phyloP scores from a whole-genome alignment of 1,284 basidiomycete genomes.

The Boletellus deceptivus region DNA sequence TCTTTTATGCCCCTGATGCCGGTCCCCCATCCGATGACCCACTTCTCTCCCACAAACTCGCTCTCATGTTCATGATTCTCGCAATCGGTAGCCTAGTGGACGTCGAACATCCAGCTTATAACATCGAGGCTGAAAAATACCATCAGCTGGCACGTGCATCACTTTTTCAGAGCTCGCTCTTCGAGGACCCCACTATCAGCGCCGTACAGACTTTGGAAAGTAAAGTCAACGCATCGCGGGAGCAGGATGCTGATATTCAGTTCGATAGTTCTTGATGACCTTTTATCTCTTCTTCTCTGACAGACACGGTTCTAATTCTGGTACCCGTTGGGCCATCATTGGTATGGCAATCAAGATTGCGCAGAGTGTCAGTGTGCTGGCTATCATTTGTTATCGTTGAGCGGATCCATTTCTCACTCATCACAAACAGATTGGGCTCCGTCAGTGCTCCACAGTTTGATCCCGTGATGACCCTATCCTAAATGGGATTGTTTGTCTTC shows the following conservation, averaged over 20 bases:
- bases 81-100: slow-evolving; percentile 75
- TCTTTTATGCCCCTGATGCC: slow-evolving; percentile 56
- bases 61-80: slow-evolving; percentile 72
- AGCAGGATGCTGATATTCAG: slow-evolving; percentile 11
- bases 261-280: slow-evolving; percentile 66
- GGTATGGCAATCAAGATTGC: slow-evolving; percentile 75
- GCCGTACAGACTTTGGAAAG: slow-evolving; percentile 70
- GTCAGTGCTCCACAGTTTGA: slow-evolving; percentile 43
- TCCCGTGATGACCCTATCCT: background rate
- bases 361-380: slow-evolving; percentile 60
- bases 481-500: slow-evolving; percentile 14
- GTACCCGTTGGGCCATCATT: slow-evolving; percentile 75
- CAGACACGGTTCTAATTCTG: slow-evolving; percentile 67
- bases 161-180: slow-evolving; percentile 66
- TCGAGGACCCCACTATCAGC: slow-evolving; percentile 70
- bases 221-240: slow-evolving; percentile 12
- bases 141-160: slow-evolving; percentile 72
- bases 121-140: slow-evolving; percentile 75
- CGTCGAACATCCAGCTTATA: slow-evolving; percentile 59
- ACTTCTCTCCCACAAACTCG: slow-evolving; percentile 61
- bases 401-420: slow-evolving; percentile 8
- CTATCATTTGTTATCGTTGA: slow-evolving; percentile 7
- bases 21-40: slow-evolving; percentile 53
- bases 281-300: slow-evolving; percentile 75
- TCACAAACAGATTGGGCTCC: slow-evolving; percentile 61